Evolutionary conservation across 1,284 basidiomycete genomes (phyloP), one percentile per base, ranked within the genome.

Genomic region (Cryptococcus sp.): DNA sequence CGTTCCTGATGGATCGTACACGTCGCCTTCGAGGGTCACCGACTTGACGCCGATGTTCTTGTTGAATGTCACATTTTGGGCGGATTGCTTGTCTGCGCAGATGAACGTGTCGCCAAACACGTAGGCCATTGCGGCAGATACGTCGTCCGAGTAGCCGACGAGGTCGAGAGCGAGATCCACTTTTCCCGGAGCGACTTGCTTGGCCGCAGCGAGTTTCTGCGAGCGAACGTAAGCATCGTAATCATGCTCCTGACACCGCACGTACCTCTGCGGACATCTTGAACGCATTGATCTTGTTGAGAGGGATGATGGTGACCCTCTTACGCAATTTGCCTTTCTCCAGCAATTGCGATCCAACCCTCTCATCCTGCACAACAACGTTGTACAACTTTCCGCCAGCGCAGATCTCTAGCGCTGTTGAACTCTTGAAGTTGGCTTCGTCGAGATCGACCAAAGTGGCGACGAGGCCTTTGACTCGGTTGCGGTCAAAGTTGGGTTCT

Each of bases 1-100:
- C 0, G 91, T 95, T 3, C 96, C 96, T 3, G 89, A 90, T 0
- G 96, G 95, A 68, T 99, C 95, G 78, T 99, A 99, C 7, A 97
- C 87, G 71, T 99, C 96, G 17, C 96, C 96, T 25, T 93, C 88
- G 19, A 95, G 82, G 1, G 96, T 99, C 53, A 99, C 93, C 13
- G 90, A 93, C 59, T 88, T 88, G 61, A 89, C 86, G 16, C 84
- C 81, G 31, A 87, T 84, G 17, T 89, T 84, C 25, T 87, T 84
- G 76, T 86, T 81, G 80, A 97, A 99, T 0, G 96, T 97, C 44
- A 97, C 90, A 0, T 82, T 81, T 73, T 94, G 92, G 8, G 96
- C 96, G 0, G 93, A 85, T 31, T 88, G 87, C 3, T 93, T 87
- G 72, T 96, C 93, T 47, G 88, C 87, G 75, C 94, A 98, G 72